Base-by-base conservation (phyloP, 441 rosid genomes). In the Geranium incanum region DNA sequence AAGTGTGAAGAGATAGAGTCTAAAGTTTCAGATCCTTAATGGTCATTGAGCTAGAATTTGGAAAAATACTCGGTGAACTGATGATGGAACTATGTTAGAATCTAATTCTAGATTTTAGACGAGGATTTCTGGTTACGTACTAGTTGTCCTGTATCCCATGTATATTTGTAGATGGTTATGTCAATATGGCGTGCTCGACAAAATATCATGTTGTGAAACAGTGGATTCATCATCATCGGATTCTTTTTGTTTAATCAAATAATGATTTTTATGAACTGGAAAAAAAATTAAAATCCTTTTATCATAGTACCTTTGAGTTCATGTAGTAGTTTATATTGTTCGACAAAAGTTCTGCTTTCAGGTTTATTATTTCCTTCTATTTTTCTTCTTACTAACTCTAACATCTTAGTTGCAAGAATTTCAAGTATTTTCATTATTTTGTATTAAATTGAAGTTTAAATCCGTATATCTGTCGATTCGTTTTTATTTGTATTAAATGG, bases 51-150 rank as follows among this genome's bases (percentile, higher is more conserved):
- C 33, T 1, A 28, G 33, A 28, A 28, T 5, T 43, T 43, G 8
- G 5, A 6, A 52, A 52, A 15, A n/a, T 52, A n/a, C 18, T 12
- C 4, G 59, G 15, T 52, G 59, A 52, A 52, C 59, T 52, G 59
- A 52, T 52, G 18, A 52, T 52, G 18, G 18, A 52, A 52, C 59
- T 52, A 52, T 5, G 1, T 52, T 52, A 52, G 18, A 21, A 21
- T 21, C 21, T 15, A 52, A 15, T 52, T 13, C 19, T 52, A 21
- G 4, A 52, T 52, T 52, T 15, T 52, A 52, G 60, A 15, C 13
- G 60, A n/a, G 60, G 60, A n/a, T 52, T 52, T 15, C 60, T n/a
- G 16, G 60, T 52, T 52, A 52, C 60, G n/a, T 15, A 52, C 15
- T 52, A 52, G 19, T n/a, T n/a, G 19, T 52, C 60, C 60, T 52